phyloP scores from a whole-genome alignment of 1,284 basidiomycete genomes.

The Tilletia setariae region DNA sequence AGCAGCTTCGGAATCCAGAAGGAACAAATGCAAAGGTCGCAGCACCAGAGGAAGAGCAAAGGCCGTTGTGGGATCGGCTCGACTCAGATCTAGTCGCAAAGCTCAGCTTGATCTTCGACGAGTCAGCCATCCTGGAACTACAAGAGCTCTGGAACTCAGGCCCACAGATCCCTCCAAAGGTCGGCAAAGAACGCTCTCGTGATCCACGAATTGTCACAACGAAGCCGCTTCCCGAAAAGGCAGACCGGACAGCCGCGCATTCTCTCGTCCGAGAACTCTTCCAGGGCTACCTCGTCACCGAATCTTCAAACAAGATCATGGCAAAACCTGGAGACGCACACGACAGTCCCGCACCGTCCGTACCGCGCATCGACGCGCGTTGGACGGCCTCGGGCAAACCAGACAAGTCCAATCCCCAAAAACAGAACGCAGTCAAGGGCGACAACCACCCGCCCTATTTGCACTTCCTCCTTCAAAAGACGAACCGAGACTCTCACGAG shows the following conservation, averaged over 20 bases:
- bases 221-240: conserved; percentile 78
- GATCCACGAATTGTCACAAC: conserved; percentile 31
- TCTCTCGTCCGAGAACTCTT: conserved; percentile 76
- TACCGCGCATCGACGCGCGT: conserved; percentile 16
- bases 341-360: conserved; percentile 16
- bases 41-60: not conserved
- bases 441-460: conserved; percentile 77
- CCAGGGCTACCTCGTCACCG: conserved; percentile 75
- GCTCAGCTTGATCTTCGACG: conserved; percentile 26
- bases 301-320: conserved; percentile 58
- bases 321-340: conserved; percentile 15
- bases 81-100: not conserved
- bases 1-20: too few relatives aligned
- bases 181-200: conserved; percentile 21
- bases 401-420: not conserved
- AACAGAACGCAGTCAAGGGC: not conserved
- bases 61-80: conserved; percentile 1
- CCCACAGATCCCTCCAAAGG: not conserved
- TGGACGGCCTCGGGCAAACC: conserved; percentile 12
- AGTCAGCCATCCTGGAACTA: conserved; percentile 21
- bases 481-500: conserved; percentile 95
- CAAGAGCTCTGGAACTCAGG: conserved; percentile 18
- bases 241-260: conserved; percentile 76
- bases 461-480: conserved; percentile 94
- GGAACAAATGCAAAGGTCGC: not conserved